phyloP scores from a whole-genome alignment of 805 yeast genomes.

The Lachancea cidri region DNA sequence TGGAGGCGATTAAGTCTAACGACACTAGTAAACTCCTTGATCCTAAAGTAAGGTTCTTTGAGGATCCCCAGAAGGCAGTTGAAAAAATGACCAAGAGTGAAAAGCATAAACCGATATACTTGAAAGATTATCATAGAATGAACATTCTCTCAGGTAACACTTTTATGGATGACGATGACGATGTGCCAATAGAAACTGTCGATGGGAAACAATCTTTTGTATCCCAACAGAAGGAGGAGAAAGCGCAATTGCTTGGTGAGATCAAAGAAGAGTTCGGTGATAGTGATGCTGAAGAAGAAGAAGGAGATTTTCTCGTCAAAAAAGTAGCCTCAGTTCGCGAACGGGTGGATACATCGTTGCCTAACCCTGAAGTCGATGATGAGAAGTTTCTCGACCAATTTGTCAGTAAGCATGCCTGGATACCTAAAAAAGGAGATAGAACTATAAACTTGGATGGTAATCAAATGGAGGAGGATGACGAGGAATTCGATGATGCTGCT shows the following conservation, averaged over 20 bases:
- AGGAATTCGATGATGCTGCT: slow-evolving; percentile 86
- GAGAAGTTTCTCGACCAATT: slow-evolving; percentile 70
- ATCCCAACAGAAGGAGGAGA: slow-evolving; percentile 70
- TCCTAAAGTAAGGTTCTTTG: slow-evolving; percentile 68
- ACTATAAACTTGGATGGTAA: slow-evolving; percentile 44
- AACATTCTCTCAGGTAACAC: slow-evolving; percentile 65
- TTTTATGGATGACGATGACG: slow-evolving; percentile 48
- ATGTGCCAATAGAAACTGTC: slow-evolving; percentile 37
- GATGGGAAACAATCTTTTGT: slow-evolving; percentile 57
- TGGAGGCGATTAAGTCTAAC: slow-evolving; percentile 61
- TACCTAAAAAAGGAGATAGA: slow-evolving; percentile 64
- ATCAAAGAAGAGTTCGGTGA: slow-evolving; percentile 64
- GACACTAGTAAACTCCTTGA: slow-evolving; percentile 59
- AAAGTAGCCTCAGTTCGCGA: slow-evolving; percentile 39
- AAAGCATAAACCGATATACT: slow-evolving; percentile 68
- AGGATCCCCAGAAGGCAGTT: slow-evolving; percentile 49
- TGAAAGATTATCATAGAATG: slow-evolving; percentile 90
- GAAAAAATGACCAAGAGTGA: slow-evolving; percentile 26
- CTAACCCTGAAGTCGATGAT: slow-evolving; percentile 61
- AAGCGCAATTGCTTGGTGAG: slow-evolving; percentile 65
- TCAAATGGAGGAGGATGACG: slow-evolving; percentile 59
- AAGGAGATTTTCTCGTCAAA: slow-evolving; percentile 51
- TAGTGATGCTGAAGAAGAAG: slow-evolving; percentile 40
- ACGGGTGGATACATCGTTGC: slow-evolving; percentile 38
- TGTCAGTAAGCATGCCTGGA: slow-evolving; percentile 80